These are phyloP conservation scores for Aspergillus amoenus DNA, from an alignment of 2,329 filamentous ascomycete species.

Conservation along the genomic window DNA sequence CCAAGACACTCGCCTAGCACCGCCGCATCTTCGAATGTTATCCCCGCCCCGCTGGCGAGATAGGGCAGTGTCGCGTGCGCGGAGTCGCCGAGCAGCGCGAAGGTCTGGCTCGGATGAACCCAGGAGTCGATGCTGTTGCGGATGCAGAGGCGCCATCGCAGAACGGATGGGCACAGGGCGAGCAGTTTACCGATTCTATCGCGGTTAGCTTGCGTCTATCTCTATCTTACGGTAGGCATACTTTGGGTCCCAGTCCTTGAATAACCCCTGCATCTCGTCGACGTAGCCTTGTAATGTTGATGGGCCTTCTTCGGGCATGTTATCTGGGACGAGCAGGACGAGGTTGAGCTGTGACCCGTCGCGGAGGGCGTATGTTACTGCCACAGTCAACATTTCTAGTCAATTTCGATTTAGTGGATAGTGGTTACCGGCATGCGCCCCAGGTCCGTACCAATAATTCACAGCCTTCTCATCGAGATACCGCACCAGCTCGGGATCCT, in stretches of 20 bases:
- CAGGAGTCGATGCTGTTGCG: constrained; percentile 59
- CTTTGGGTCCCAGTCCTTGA: constrained; percentile 37
- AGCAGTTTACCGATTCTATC: constrained; percentile 9
- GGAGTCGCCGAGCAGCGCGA: constrained; percentile 62
- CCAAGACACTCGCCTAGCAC: constrained; percentile 40
- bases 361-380: constrained; percentile 33
- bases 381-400: too few relatives aligned
- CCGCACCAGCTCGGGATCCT: constrained; percentile 25
- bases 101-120: constrained; percentile 52
- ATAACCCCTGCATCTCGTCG: constrained; percentile 37
- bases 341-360: constrained; percentile 36
- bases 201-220: constrained; percentile 12
- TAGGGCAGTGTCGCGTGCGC: constrained; percentile 69
- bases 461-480: constrained; percentile 30
- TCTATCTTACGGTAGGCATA: constrained; percentile 13
- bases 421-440: constrained; percentile 25
- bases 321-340: constrained; percentile 30
- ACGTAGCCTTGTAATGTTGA: constrained; percentile 32
- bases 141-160: constrained; percentile 64
- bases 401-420: too few relatives aligned
- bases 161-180: constrained; percentile 45
- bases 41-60: constrained; percentile 66
- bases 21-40: constrained; percentile 67
- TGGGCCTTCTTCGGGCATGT: constrained; percentile 21
- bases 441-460: constrained; percentile 36